phyloP scores from a whole-genome alignment of 768 basidiomycete genomes.

The Kondoa malvinella region DNA sequence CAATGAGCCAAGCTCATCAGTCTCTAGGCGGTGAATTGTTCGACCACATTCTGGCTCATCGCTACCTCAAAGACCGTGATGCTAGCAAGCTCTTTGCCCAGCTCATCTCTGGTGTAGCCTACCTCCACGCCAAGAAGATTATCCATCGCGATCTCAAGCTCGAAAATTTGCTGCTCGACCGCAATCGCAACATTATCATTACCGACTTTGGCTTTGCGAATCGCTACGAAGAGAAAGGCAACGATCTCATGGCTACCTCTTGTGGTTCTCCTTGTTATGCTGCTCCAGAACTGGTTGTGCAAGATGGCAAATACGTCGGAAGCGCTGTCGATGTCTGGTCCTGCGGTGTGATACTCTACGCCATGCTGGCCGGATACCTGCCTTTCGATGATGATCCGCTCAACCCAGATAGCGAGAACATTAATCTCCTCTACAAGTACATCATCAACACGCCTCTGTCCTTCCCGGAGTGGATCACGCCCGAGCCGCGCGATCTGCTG shows the following conservation, averaged over 20 bases:
- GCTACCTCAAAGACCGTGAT: conserved; percentile 83
- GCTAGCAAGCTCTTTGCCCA: conserved; percentile 93
- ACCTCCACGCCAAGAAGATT: conserved; percentile 97
- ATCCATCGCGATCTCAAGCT: conserved; percentile 98
- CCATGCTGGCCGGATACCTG: conserved; percentile 93
- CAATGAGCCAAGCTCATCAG: too few species aligned
- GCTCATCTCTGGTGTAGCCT: conserved; percentile 95
- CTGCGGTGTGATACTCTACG: conserved; percentile 87
- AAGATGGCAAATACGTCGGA: conserved; percentile 89
- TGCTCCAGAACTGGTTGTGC: conserved; percentile 92
- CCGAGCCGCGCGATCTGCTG: conserved; percentile 64
- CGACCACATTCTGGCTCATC: conserved; percentile 94
- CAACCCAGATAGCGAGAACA: conserved; percentile 98
- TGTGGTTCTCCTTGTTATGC: conserved; percentile 97
- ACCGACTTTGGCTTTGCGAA: conserved; percentile 99
- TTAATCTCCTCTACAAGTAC: conserved; percentile 94
- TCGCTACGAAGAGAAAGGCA: conserved; percentile 74
- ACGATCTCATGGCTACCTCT: conserved; percentile 96
- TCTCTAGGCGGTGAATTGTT: conserved; percentile 68
- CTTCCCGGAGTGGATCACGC: conserved; percentile 88
- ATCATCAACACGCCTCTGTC: conserved; percentile 92
- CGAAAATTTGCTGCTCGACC: conserved; percentile 91
- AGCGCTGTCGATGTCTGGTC: conserved; percentile 97
- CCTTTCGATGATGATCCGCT: conserved; percentile 98
- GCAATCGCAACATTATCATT: conserved; percentile 94